phyloP scores from a whole-genome alignment of 2,329 filamentous ascomycete genomes.

The Rhytidhysteron rufulum region DNA sequence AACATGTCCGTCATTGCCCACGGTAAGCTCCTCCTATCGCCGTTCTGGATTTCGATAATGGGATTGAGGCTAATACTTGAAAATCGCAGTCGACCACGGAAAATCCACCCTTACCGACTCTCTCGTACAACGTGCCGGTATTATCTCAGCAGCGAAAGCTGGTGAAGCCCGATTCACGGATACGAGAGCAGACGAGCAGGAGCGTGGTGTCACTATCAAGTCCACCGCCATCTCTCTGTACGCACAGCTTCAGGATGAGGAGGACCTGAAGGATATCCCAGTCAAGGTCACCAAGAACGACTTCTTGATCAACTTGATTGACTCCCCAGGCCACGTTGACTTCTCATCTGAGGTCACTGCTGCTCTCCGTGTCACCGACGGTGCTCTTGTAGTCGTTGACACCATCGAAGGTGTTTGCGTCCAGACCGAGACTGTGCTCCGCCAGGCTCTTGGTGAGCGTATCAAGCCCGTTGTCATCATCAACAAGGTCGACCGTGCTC shows the following conservation, averaged over 20 bases:
- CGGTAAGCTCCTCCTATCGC: conserved; percentile 50
- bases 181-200: conserved; percentile 95
- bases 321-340: conserved; percentile 99
- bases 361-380: conserved; percentile 98
- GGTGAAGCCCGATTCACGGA: conserved; percentile 95
- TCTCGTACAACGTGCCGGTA: conserved; percentile 98
- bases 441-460: conserved; percentile 98
- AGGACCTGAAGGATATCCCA: conserved; percentile 93
- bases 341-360: conserved; percentile 99
- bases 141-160: conserved; percentile 96
- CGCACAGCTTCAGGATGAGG: conserved; percentile 72
- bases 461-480: conserved; percentile 99
- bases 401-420: conserved; percentile 99
- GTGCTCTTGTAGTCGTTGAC: conserved; percentile 99
- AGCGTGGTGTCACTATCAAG: conserved; percentile 99
- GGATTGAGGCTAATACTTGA: conserved; percentile 15
- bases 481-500: conserved; percentile 99
- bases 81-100: conserved; percentile 81
- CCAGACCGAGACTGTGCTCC: conserved; percentile 98
- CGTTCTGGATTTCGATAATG: conserved; percentile 7
- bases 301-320: conserved; percentile 99
- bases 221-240: conserved; percentile 99
- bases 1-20: conserved; percentile 99
- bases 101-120: conserved; percentile 99
- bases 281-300: conserved; percentile 86